These are phyloP conservation scores for Diaporthe amygdali DNA, from an alignment of 2,329 filamentous ascomycete genomes.

Conservation along the genomic window DNA sequence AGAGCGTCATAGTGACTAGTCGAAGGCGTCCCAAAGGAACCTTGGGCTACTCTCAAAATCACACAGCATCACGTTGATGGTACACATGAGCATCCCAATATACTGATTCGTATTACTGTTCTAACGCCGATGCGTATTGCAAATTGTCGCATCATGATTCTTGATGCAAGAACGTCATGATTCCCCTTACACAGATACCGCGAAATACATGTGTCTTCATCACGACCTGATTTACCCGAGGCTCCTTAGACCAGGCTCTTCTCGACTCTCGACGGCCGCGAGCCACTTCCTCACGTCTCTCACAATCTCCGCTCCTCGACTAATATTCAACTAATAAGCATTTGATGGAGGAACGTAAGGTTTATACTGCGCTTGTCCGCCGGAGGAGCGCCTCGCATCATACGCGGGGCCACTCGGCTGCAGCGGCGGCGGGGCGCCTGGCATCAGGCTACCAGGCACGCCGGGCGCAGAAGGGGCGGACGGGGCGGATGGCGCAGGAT, in stretches of 20 bases:
- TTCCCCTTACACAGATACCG: neutral
- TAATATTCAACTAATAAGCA: slow-evolving; percentile 17
- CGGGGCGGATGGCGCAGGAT: slow-evolving; percentile 34
- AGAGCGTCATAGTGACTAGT: too few species aligned
- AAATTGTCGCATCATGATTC: neutral
- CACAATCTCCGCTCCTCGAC: neutral
- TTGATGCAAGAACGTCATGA: neutral
- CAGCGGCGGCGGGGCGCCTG: slow-evolving; percentile 43
- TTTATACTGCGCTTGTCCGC: slow-evolving; percentile 58
- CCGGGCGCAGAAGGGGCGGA: slow-evolving; percentile 10
- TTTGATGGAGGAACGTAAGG: slow-evolving; percentile 58
- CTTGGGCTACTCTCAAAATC: neutral
- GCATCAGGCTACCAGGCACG: slow-evolving; percentile 39
- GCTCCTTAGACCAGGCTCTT: neutral
- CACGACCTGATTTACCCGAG: too few species aligned
- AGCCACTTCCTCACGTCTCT: neutral
- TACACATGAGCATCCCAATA: neutral
- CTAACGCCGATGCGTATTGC: slow-evolving; percentile 2
- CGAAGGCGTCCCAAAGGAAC: neutral
- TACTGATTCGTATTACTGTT: neutral
- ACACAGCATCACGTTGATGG: too few species aligned
- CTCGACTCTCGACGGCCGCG: neutral
- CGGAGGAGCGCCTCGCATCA: slow-evolving; percentile 54
- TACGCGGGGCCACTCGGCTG: slow-evolving; percentile 51
- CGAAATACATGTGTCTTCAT: neutral